Percentiles rank a stretch among this genome's conserved stretches.
Conservation (phyloP, 2,329 filamentous ascomycete species). For the Fonsecaea multimorphosa region DNA sequence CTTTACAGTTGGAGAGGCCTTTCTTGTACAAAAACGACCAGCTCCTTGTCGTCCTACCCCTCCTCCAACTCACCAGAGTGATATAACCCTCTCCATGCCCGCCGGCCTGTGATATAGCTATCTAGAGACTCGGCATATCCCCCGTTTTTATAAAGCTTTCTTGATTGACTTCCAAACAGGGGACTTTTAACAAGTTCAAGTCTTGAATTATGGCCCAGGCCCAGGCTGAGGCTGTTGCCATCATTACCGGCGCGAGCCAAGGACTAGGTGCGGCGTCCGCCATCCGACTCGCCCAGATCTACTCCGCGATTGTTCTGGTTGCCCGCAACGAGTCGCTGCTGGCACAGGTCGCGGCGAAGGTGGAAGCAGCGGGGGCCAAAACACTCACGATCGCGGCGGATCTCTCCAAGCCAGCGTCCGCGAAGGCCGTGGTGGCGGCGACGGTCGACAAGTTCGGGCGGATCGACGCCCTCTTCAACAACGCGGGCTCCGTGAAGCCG, state of each 20-base stretch:
- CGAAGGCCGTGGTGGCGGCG: background rate
- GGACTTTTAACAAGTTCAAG: too few species aligned
- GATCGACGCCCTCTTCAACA: background rate
- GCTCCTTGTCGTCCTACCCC: too few species aligned
- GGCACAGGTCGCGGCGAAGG: background rate
- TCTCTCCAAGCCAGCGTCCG: background rate
- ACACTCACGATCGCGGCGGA: background rate
- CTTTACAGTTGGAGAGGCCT: too few species aligned
- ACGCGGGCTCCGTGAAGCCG: background rate
- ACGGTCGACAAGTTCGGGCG: background rate
- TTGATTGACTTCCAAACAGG: too few species aligned
- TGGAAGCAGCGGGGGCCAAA: background rate
- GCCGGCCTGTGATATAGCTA: too few species aligned
- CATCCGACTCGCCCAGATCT: background rate
- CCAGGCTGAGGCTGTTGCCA: background rate
- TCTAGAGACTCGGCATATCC: too few species aligned
- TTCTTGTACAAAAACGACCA: too few species aligned
- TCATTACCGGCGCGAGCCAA: background rate
- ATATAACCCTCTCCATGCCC: too few species aligned
- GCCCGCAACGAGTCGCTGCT: constrained; percentile 1
- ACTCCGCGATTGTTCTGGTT: background rate
- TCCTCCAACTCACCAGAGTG: too few species aligned
- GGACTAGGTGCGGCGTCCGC: background rate
- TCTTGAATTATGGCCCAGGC: background rate
- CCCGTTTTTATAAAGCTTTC: too few species aligned